A percentile compares a stretch with the other conserved stretches of the same genome.
Conservation (phyloP, 2,329 filamentous ascomycete species). For the Fusarium pseudoanthophilum region DNA sequence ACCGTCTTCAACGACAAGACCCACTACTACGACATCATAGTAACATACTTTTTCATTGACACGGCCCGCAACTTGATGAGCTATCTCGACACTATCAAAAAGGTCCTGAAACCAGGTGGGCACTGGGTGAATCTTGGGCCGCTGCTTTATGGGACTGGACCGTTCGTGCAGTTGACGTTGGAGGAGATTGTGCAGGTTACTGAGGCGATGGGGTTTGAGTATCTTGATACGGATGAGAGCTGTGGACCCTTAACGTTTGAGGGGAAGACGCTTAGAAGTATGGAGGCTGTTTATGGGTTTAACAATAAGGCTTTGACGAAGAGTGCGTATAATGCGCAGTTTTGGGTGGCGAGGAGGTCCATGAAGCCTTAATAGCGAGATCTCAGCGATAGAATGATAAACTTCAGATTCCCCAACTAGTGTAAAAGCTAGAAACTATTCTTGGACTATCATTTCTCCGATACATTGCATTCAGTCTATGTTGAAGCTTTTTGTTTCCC, state of each 20-base stretch:
- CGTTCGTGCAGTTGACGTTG: constrained; percentile 65
- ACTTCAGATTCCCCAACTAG: rapidly evolving
- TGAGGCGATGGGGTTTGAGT: constrained; percentile 63
- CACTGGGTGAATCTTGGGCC: constrained; percentile 68
- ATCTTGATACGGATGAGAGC: constrained; percentile 54
- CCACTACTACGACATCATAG: constrained; percentile 58
- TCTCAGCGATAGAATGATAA: rapidly evolving
- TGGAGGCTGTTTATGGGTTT: constrained; percentile 63
- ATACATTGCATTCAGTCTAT: not conserved
- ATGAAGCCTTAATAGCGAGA: constrained; percentile 5
- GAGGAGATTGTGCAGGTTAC: constrained; percentile 62
- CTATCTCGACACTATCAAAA: constrained; percentile 65
- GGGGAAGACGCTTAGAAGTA: constrained; percentile 54
- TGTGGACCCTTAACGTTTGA: constrained; percentile 58
- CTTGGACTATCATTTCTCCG: too few relatives aligned
- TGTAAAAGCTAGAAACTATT: too few relatives aligned
- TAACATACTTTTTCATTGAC: constrained; percentile 71
- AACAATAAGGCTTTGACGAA: constrained; percentile 60
- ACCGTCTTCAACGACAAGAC: constrained; percentile 48
- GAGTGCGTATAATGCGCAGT: constrained; percentile 66
- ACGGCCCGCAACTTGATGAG: constrained; percentile 65
- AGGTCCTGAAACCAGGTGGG: constrained; percentile 58
- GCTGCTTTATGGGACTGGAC: constrained; percentile 64
- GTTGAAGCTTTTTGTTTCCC: not conserved
- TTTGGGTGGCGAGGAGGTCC: constrained; percentile 58